Conservation (phyloP, 768 basidiomycete genomes). For the Brasilioporus rufonigricans region DNA sequence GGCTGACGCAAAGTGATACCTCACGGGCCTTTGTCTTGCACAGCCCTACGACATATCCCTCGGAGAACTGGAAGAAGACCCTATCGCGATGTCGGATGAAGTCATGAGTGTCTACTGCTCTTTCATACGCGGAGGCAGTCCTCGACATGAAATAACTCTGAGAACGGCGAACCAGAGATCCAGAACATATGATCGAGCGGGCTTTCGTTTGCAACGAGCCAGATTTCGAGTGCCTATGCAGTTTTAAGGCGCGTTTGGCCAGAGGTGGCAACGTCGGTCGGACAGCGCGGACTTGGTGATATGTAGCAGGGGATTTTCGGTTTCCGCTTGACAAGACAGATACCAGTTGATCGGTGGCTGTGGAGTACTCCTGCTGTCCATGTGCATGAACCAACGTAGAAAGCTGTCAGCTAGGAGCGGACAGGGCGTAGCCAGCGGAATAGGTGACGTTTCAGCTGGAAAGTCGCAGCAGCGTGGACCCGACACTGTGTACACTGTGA, state of each 20-base stretch:
- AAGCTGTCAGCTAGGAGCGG: slow-evolving; percentile 1
- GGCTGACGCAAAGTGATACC: slow-evolving; percentile 1
- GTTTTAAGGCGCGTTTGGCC: not conserved
- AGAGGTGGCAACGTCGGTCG: not conserved
- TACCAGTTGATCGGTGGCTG: slow-evolving; percentile 3
- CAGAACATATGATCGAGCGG: no score
- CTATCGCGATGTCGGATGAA: slow-evolving; percentile 16
- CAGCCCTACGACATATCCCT: slow-evolving; percentile 11
- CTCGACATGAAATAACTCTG: not conserved
- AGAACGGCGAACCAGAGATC: no score
- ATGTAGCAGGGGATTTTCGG: not conserved
- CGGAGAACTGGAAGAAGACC: slow-evolving; percentile 14
- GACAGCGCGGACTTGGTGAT: not conserved
- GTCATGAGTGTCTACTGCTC: not conserved
- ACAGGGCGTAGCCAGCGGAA: not conserved
- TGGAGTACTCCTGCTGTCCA: not conserved
- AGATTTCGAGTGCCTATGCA: no score
- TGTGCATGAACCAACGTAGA: not conserved
- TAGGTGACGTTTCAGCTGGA: not conserved
- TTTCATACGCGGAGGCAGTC: slow-evolving; percentile 8
- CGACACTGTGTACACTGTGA: not conserved
- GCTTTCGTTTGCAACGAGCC: no score
- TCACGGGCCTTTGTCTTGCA: not conserved
- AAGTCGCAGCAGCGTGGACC: not conserved
- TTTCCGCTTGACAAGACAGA: slow-evolving; percentile 7